Percentiles rank a stretch among this genome's conserved stretches.
phyloP scores from a whole-genome alignment of 1,284 basidiomycete genomes.

The Cutaneotrichosporon cavernicola region DNA sequence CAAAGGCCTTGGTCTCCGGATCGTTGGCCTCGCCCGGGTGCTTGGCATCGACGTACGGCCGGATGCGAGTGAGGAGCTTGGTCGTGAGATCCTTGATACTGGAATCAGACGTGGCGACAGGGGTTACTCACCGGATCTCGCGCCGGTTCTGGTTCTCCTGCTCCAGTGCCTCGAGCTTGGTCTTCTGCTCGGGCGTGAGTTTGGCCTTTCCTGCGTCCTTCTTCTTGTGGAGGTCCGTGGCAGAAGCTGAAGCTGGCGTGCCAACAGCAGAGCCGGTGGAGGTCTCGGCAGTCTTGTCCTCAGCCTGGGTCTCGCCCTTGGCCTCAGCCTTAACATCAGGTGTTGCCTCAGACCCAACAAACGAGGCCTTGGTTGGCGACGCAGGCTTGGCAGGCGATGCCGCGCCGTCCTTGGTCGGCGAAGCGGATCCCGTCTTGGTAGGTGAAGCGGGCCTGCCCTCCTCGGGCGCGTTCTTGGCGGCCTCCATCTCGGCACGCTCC shows the following conservation, averaged over 20 bases:
- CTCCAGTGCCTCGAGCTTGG: constrained; percentile 76
- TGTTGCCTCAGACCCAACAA: neutral
- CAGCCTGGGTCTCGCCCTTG: neutral
- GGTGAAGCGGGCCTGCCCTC: constrained; percentile 18
- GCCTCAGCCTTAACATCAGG: constrained; percentile 7
- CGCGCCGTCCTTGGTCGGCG: constrained; percentile 24
- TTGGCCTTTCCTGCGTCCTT: constrained; percentile 56
- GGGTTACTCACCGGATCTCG: constrained; percentile 60
- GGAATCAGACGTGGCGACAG: constrained; percentile 8
- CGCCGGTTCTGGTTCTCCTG: constrained; percentile 73
- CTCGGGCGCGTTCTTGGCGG: constrained; percentile 42
- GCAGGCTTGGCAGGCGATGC: constrained; percentile 6
- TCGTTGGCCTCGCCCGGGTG: constrained; percentile 83
- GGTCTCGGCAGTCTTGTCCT: neutral
- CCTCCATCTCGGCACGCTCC: constrained; percentile 83
- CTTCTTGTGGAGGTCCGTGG: constrained; percentile 39
- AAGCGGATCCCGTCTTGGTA: constrained; percentile 35
- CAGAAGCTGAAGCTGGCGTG: constrained; percentile 27
- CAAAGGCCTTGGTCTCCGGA: constrained; percentile 74
- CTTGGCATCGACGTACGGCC: constrained; percentile 85
- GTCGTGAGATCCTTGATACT: constrained; percentile 64
- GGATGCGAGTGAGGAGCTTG: constrained; percentile 77
- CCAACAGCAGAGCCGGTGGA: constrained; percentile 14
- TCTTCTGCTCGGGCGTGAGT: constrained; percentile 76
- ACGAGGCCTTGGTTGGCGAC: constrained; percentile 3